Evolutionary conservation across 1,284 basidiomycete species (phyloP), one percentile per base, ranked within the genome.

Genomic region (Malassezia globosa): DNA sequence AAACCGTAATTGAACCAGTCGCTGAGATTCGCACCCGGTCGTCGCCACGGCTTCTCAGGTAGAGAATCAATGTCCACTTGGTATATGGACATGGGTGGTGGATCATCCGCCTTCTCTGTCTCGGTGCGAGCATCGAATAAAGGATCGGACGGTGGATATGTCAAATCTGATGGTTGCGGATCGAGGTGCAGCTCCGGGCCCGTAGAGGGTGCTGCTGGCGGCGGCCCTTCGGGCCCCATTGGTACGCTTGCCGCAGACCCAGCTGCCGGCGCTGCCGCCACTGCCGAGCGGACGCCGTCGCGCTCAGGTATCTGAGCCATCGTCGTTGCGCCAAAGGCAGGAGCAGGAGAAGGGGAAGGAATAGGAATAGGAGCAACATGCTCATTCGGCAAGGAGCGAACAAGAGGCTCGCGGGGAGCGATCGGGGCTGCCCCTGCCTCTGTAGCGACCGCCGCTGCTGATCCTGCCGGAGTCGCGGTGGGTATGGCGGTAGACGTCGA

Each of bases 1-100:
- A 97, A 97, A 0, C 94, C 94, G 64, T 95, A 97, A 74, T 99
- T 97, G 76, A 97, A 99, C 83, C 87, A 99, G 75, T 96, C 92
- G 61, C 85, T 85, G 48, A 96, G 77, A 74, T 96, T 88, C 6
- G 87, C 83, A 14, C 94, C 94, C 7, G 90, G 85, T 46, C 83
- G 76, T 51, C 92, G 77, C 94, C 94, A 99, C 2, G 85, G 83
- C 71, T 94, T 92, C 19, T 83, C 76, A 10, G 68, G 60, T 72
- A 96, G 78, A 19, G 83, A 80, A 21, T 77, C 78, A 42, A 95
- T 70, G 72, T 97, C 92, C 37, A 92, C 79, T 54, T 96, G 88
- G 39, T 89, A 82, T 43, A 95, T 85, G 6, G 84, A 82, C 23
- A 83, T 81, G 18, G 39, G 37, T 26, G 41, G 41, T 4, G 36